phyloP scores from a whole-genome alignment of 2,329 filamentous ascomycete species.

The Nemania serpens region DNA sequence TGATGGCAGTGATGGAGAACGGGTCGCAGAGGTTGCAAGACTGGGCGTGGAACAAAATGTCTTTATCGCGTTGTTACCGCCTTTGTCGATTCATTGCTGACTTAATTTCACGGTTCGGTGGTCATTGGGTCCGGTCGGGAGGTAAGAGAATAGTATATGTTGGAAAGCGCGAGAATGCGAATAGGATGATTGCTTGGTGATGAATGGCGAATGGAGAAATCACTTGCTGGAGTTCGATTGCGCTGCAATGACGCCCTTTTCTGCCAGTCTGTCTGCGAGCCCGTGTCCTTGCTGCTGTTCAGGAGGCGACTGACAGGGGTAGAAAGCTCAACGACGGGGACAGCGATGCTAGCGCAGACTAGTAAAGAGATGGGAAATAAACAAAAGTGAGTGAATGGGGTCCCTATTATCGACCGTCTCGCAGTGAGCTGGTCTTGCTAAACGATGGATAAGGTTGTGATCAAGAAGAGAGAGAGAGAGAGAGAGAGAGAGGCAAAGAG shows the following conservation, averaged over 20 bases:
- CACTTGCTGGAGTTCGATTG: constrained; percentile 24
- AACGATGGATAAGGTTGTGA: constrained; percentile 10
- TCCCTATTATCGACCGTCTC: not conserved
- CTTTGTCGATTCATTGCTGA: constrained; percentile 35
- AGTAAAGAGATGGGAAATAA: constrained; percentile 8
- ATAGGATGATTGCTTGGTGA: constrained; percentile 5
- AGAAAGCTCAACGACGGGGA: constrained; percentile 14
- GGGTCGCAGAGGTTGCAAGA: constrained; percentile 30
- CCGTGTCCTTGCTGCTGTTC: constrained; percentile 17
- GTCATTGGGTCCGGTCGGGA: constrained; percentile 8
- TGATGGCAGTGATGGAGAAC: constrained; percentile 13
- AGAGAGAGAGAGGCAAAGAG: not conserved
- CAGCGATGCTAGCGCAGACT: constrained; percentile 13
- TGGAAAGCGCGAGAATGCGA: constrained; percentile 7
- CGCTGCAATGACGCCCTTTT: constrained; percentile 30
- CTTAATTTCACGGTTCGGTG: constrained; percentile 4
- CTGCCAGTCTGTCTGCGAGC: constrained; percentile 1
- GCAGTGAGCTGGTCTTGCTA: constrained; percentile 8
- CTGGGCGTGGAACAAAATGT: constrained; percentile 29
- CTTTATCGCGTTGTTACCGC: constrained; percentile 34
- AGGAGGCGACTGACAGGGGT: constrained; percentile 30
- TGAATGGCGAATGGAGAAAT: constrained; percentile 21
- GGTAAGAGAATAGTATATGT: constrained; percentile 2
- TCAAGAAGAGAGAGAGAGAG: constrained; percentile 3
- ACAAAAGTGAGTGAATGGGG: constrained; percentile 10